Base-by-base conservation (phyloP, 305 asterid species). In the Fraxinus platypoda region DNA sequence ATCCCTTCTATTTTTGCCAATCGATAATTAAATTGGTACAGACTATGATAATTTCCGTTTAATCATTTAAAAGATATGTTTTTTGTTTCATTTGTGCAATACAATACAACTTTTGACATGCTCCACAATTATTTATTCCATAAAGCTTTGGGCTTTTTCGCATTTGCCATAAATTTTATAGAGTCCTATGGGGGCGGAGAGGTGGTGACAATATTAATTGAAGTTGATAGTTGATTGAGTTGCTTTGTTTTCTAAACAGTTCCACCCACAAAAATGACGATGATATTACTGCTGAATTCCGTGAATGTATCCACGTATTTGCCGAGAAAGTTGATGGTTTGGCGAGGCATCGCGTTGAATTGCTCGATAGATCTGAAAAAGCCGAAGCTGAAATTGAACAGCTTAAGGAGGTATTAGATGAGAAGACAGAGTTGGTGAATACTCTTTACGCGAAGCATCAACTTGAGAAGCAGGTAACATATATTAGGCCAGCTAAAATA, bases 391-490 rank as follows among this genome's bases (percentile, higher is more conserved):
- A 89, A 64, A 87, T 84, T 34, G 97, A 92, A 86, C 91, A 89
- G 87, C 93, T 94, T 12, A 80, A 77, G 9, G 91, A 92, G 90
- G 98, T 93, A 83, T 84, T 94, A 68, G 97, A 91, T 49, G 98
- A 96, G 82, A 94, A 96, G 87, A 92, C 88, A 84, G 98, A 91
- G 81, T 77, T 93, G 89, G 90, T 92, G 38, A 90, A 83, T 87
- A 85, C 95, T 4, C 97, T 94, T 49, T 94, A 92, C 84, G 57
- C 83, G 75, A 93, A 94, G 90, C 94, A 89, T 91, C 97, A 93
- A 84, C 92, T 81, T 35, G 99, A 96, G 87, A 94, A 96, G 88
- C 99, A 96, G 99, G 99, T 93, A 84, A 77, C 30, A 9, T n/a
- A 9, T 62, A 21, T 25, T 62, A 23, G 30, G 31, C 33, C 72